Base-by-base conservation (phyloP, 2,329 filamentous ascomycete genomes). In the Hypoxylon sp. region DNA sequence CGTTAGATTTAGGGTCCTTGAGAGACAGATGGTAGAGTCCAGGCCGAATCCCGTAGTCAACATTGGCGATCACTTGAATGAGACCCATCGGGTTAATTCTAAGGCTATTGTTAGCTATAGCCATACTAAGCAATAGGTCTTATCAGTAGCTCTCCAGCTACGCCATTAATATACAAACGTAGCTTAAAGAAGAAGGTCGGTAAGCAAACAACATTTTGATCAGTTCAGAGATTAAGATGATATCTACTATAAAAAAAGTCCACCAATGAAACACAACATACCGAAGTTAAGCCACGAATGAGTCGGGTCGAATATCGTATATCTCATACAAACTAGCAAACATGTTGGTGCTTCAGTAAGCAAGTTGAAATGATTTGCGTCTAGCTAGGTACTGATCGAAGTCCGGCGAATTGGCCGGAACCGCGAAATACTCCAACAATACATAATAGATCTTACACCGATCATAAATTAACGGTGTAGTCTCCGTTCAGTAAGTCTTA, bases 181-280 rank as follows among this genome's bases (percentile, higher is more conserved):
- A 35, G 47, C 67, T 67, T 29, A 67, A 70, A 70, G 58, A 55
- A 70, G 67, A 70, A 70, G 60, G 64, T 70, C 67, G 61, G 60
- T 67, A 24, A 39, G 46, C 54, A 59, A 57, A 61, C 44, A 22
- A 52, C 57, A 46, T 39, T 53, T 53, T 47, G 52, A 44, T 59
- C 24, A 50, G 35, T 29, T 46, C n/a, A 1, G 52, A 39, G 24
- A 61, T 33, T 69, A 24, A 19, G 26, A 63, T 39, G 11, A 53
- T 57, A 10, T 48, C 35, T 42, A 42, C 17, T 29, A 17, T 54
- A n/a, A 42, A 35, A 35, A 53, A 57, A 61, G 33, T 64, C 63
- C 55, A 59, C 67, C 63, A 70, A 67, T 64, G 11, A 59, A 37
- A 59, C 17, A n/a, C 6, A 14, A 44, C 24, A 19, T 39, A 8